Evolutionary conservation across 257 asterid species (phyloP).

Genomic region (Solanum stenotomum): DNA sequence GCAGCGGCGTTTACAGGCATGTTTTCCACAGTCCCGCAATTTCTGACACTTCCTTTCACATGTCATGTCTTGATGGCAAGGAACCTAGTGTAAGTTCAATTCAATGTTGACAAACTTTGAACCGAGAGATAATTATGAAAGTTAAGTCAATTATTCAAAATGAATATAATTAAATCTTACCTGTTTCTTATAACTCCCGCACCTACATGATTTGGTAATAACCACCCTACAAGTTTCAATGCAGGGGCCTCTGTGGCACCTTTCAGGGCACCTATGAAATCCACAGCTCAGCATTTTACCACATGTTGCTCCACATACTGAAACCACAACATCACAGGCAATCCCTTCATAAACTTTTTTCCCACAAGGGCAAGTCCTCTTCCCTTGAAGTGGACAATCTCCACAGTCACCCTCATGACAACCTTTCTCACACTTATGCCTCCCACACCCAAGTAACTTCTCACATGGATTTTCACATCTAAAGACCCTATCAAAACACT

Average conservation of each 20-base stretch:
- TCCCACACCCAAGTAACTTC: slow-evolving; percentile 63
- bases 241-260: slow-evolving; percentile 88
- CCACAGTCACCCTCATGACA: slow-evolving; percentile 83
- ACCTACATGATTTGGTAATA: slow-evolving; percentile 82
- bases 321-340: slow-evolving; percentile 66
- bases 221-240: slow-evolving; percentile 62
- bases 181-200: slow-evolving; percentile 92
- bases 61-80: slow-evolving; percentile 85
- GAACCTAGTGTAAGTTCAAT: slow-evolving; percentile 67
- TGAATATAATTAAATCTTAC: slow-evolving; percentile 14
- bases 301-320: slow-evolving; percentile 79
- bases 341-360: slow-evolving; percentile 66
- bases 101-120: slow-evolving; percentile 11
- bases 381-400: slow-evolving; percentile 76
- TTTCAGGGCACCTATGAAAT: slow-evolving; percentile 78
- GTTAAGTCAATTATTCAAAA: neutral
- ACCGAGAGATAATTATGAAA: neutral
- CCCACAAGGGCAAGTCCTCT: slow-evolving; percentile 90
- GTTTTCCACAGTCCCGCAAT: slow-evolving; percentile 75
- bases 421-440: slow-evolving; percentile 69
- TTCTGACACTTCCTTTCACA: slow-evolving; percentile 92
- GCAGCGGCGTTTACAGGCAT: slow-evolving; percentile 91
- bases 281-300: slow-evolving; percentile 67
- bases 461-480: slow-evolving; percentile 65
- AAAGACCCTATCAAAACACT: slow-evolving; percentile 63